These are phyloP conservation scores for Exutisphaerella laricina DNA, from an alignment of 2,329 filamentous ascomycete genomes.

Conservation along the genomic window DNA sequence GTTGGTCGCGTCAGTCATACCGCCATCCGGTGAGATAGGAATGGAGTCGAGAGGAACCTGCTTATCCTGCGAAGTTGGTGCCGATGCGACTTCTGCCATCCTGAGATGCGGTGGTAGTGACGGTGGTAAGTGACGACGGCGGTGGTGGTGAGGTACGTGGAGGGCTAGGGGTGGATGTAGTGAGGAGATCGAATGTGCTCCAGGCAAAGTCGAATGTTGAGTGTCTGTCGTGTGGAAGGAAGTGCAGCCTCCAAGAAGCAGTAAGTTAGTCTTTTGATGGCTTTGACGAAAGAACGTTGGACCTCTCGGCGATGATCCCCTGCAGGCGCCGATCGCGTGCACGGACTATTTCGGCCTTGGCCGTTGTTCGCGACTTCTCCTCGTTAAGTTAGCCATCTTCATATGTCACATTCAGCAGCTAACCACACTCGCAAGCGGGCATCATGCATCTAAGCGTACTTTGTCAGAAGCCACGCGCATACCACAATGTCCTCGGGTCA, in stretches of 20 bases:
- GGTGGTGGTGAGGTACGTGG: conserved; percentile 1
- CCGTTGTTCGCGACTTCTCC: background rate
- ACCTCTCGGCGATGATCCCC: background rate
- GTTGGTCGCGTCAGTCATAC: conserved; percentile 43
- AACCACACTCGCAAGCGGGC: background rate
- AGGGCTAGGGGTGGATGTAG: conserved; percentile 1
- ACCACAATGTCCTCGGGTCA: conserved; percentile 19
- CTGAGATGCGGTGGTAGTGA: conserved; percentile 12
- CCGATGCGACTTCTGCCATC: conserved; percentile 34
- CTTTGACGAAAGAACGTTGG: background rate
- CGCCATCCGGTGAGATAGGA: conserved; percentile 49
- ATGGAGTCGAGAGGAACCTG: conserved; percentile 53
- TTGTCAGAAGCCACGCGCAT: background rate
- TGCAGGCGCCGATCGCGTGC: background rate
- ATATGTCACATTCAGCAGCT: background rate
- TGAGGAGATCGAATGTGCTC: background rate
- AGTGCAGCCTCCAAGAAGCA: background rate
- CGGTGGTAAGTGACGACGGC: conserved; percentile 4
- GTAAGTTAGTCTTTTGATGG: background rate
- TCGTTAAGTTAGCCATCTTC: no score
- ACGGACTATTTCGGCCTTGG: background rate
- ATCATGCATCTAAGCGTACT: conserved; percentile 4
- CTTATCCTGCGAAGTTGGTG: conserved; percentile 19
- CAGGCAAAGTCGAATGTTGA: conserved; percentile 5
- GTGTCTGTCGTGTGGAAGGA: background rate